Base-by-base conservation (phyloP, 2,329 filamentous ascomycete species). In the Blastomyces silverae region DNA sequence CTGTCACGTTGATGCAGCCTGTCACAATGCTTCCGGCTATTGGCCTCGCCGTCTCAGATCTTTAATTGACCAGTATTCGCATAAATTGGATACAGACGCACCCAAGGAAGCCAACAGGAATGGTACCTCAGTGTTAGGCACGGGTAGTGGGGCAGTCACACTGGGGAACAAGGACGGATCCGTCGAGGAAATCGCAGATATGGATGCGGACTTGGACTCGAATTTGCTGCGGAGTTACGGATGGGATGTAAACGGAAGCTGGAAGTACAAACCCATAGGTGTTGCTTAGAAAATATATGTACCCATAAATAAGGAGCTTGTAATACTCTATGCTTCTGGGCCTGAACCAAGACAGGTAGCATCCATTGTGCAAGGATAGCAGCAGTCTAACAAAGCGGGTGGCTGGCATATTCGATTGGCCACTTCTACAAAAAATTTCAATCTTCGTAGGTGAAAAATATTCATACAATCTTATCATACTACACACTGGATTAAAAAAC, bases 211-310 rank as follows among this genome's bases (percentile, higher is more conserved):
- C 44, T 52, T 44, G 20, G 65, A 68, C 42, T 56, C 53, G 48
- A 61, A 60, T 13, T 53, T 44, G 7, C 55, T 69, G 11, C 57
- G 62, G 50, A 53, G 46, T n/a, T 66, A 64, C 46, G 66, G 68
- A 46, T 69, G 68, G 68, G 61, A 60, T 64, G 50, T 67, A 46
- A 25, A 63, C 4, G 42, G 62, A 13, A 71, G 70, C 28, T 74
- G 73, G 72, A 73, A 71, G 53, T 74, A 69, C 66, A 72, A 74
- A 50, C 72, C 76, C 22, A 67, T 77, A 63, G 76, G 76, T 2
- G 66, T 75, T 48, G 15, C 37, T 25, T 61, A 50, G 25, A 50
- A 15, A 28, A 2, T 20, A 50, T 50, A 50, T 22, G 28, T 44
- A 44, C 42, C 15, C 13, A 20, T 61, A 42, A 37, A 34, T 10